Evolutionary conservation across 2,329 filamentous ascomycete species (phyloP).

Genomic region (Periconia digitata): DNA sequence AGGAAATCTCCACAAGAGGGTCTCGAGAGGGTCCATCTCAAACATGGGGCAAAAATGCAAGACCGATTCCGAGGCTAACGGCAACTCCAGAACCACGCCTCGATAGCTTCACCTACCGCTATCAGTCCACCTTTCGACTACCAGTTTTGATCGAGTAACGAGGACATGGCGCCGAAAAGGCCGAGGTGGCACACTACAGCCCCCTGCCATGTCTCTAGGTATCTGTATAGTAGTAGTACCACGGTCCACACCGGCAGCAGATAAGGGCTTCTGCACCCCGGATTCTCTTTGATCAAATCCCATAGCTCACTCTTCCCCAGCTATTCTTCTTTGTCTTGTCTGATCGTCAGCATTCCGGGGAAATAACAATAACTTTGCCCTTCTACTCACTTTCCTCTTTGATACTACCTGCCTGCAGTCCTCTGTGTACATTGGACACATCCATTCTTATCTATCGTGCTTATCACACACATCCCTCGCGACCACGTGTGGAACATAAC

Average conservation of each 20-base stretch:
- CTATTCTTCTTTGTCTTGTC: too few relatives aligned
- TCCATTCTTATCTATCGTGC: constrained; percentile 32
- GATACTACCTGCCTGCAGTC: constrained; percentile 7
- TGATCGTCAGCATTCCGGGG: too few relatives aligned
- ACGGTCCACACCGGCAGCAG: constrained; percentile 11
- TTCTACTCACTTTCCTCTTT: constrained; percentile 12
- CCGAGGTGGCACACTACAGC: constrained; percentile 3
- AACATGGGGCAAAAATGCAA: background rate
- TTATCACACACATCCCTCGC: constrained; percentile 34
- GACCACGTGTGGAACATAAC: constrained; percentile 12
- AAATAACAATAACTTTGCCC: constrained; percentile 2
- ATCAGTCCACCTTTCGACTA: constrained; percentile 14
- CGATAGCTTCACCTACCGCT: constrained; percentile 37
- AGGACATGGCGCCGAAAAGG: constrained; percentile 11
- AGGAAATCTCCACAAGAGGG: background rate
- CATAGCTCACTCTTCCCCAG: constrained; percentile 6
- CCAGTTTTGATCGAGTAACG: constrained; percentile 41
- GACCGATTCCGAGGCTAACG: constrained; percentile 15
- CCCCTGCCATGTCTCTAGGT: too few relatives aligned
- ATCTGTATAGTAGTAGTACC: too few relatives aligned
- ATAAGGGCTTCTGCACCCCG: constrained; percentile 41
- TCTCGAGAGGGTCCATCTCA: background rate
- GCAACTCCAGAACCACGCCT: constrained; percentile 17
- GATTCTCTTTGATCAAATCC: constrained; percentile 20
- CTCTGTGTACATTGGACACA: constrained; percentile 13